Evolutionary conservation across 768 basidiomycete genomes (phyloP).

Genomic region (Paxillus involutus): DNA sequence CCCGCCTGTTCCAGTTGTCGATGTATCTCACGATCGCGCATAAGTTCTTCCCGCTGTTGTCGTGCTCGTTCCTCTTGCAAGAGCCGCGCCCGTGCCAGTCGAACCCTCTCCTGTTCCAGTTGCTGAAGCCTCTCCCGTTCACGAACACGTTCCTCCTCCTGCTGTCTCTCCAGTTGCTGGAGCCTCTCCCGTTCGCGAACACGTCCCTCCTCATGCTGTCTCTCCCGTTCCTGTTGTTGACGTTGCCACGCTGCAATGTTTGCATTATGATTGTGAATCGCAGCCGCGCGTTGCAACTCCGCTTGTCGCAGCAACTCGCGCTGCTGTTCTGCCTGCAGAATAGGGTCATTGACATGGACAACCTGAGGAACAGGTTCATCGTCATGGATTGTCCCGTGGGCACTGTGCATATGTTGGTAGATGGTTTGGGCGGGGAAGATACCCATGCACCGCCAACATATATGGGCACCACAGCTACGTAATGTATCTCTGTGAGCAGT

Average conservation of each 20-base stretch:
- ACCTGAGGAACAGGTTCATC: not conserved
- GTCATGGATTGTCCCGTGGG: slow-evolving; percentile 32
- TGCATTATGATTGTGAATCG: not conserved
- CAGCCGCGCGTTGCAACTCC: slow-evolving; percentile 8
- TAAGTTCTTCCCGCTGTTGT: not conserved
- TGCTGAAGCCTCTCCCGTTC: too few species aligned
- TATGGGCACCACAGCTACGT: slow-evolving; percentile 66
- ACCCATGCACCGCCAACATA: slow-evolving; percentile 67
- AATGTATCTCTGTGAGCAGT: too few species aligned
- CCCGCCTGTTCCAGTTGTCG: not conserved
- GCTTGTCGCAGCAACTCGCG: slow-evolving; percentile 15
- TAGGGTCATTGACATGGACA: slow-evolving; percentile 9
- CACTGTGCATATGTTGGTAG: slow-evolving; percentile 38
- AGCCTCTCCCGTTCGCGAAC: not conserved
- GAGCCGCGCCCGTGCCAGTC: not conserved
- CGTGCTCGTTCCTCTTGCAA: not conserved
- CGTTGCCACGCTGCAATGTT: not conserved
- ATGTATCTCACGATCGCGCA: not conserved
- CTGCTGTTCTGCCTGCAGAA: slow-evolving; percentile 13
- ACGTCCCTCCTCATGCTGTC: not conserved
- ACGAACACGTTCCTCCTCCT: too few species aligned
- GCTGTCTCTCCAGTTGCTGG: too few species aligned
- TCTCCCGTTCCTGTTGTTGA: not conserved
- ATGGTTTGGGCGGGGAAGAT: slow-evolving; percentile 34
- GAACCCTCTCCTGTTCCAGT: too few species aligned